Evolutionary conservation across 768 basidiomycete species (phyloP), one percentile per base, ranked within the genome.

Genomic region (Hemileccinum rubropunctum): DNA sequence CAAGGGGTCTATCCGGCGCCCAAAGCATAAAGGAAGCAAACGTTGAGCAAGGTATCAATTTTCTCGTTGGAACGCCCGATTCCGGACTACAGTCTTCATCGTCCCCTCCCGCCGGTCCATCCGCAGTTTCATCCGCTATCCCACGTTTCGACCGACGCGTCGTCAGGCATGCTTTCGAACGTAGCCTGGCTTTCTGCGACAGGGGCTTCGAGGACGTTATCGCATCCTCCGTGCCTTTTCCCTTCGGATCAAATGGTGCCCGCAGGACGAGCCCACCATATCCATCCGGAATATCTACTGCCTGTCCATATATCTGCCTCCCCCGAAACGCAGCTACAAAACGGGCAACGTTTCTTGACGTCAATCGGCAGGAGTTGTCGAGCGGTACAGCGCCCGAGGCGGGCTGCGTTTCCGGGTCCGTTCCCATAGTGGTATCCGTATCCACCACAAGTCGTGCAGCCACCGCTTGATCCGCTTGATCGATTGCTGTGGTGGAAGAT

Each of bases 1-100:
- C 83, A 1, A 87, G 80, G 0, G 81, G 79, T 18, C 78, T 76
- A 65, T 92, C 91, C 4, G 84, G 77, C 50, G 82, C 74, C 90
- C 90, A 92, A 20, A 92, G 62, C n/a, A 79, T 78, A 55, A 92
- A 80, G 1, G 80, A 81, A 3, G 76, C 72, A 60, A 92, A 92
- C 41, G 72, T 74, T 0, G 78, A 76, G 3, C 71, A 68, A 4
- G 84, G 77, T 7, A 69, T 58, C 48, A 88, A 65, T 11, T 56
- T 66, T 39, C 72, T 73, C 18, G 60, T 62, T 13, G 42, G 15
- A 3, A 30, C 12, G 14, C 35, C 49, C 10, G 35, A 20, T 18
- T 47, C 48, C 30, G 44, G 18, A 37, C 4, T 26, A 21, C 62
- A 63, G 26, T 64, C 63, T 11, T 32, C 42, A n/a, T 58, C 60